Conservation (phyloP, 768 basidiomycete species). For the Leccinum subtestaceum region DNA sequence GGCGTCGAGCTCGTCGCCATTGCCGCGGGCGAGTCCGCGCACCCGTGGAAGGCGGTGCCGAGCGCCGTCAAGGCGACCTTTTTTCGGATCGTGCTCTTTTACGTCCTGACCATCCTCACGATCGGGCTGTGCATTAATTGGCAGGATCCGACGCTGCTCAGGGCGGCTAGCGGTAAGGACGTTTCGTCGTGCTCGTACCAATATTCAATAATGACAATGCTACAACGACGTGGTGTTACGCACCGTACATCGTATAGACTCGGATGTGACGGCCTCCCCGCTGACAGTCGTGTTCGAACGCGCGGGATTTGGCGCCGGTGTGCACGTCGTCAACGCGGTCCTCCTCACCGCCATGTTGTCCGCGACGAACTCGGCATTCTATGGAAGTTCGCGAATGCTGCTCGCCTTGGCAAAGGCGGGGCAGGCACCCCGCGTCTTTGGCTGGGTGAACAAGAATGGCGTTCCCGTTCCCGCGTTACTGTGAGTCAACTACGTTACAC, state of each 20-base stretch:
- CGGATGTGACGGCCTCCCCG: conserved; percentile 55
- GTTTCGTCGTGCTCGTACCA: background rate
- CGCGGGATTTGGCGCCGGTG: conserved; percentile 60
- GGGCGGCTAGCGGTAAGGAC: conserved; percentile 40
- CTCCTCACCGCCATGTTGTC: conserved; percentile 65
- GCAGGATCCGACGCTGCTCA: conserved; percentile 50
- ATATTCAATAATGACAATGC: background rate
- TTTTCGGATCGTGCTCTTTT: conserved; percentile 63
- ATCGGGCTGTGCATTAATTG: conserved; percentile 67
- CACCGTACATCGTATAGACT: conserved; percentile 29
- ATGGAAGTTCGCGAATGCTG: conserved; percentile 61
- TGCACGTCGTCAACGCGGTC: conserved; percentile 64
- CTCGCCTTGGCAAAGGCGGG: conserved; percentile 60
- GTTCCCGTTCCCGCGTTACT: conserved; percentile 58
- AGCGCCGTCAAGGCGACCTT: conserved; percentile 67
- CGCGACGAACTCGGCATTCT: conserved; percentile 65
- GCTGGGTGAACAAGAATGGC: conserved; percentile 60
- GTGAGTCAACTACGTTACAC: conserved; percentile 32
- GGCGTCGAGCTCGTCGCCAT: conserved; percentile 70
- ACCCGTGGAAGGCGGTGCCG: conserved; percentile 62
- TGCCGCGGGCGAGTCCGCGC: conserved; percentile 68
- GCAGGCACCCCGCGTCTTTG: conserved; percentile 63
- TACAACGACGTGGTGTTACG: background rate
- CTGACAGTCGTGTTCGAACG: conserved; percentile 62
- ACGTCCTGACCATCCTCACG: conserved; percentile 59